phyloP scores from a whole-genome alignment of 306 rosid species.

The Cucurbita moschata region DNA sequence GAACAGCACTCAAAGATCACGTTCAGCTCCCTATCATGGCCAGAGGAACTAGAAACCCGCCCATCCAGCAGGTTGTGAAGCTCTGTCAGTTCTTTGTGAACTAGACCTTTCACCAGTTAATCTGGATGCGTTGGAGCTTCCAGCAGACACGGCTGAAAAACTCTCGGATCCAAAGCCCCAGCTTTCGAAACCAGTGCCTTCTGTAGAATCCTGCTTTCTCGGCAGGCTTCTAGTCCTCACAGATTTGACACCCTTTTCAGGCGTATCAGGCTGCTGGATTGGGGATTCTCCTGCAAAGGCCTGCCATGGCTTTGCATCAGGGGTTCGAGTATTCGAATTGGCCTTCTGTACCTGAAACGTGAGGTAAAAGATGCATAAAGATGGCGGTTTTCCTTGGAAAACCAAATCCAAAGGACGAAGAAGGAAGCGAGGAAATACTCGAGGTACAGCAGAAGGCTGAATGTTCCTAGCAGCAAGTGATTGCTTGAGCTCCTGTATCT shows the following conservation, averaged over 20 bases:
- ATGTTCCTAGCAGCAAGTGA: conserved; percentile 40
- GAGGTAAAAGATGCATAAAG: background rate
- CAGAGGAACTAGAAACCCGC: conserved; percentile 59
- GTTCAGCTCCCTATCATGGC: background rate
- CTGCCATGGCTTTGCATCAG: conserved; percentile 64
- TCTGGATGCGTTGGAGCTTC: conserved; percentile 34
- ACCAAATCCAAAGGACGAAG: background rate
- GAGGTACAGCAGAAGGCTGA: conserved; percentile 29
- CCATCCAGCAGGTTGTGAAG: conserved; percentile 94
- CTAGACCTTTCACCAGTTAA: conserved; percentile 29
- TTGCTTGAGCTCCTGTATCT: conserved; percentile 88
- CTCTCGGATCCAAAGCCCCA: conserved; percentile 82
- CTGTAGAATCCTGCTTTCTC: conserved; percentile 32
- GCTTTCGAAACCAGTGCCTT: conserved; percentile 33
- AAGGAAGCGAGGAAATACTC: conserved; percentile 13
- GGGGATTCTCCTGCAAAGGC: conserved; percentile 56
- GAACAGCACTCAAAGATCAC: background rate
- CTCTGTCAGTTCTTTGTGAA: conserved; percentile 33
- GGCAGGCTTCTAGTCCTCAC: conserved; percentile 54
- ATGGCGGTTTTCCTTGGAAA: background rate
- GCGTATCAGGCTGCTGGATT: conserved; percentile 24
- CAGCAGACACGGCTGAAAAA: conserved; percentile 40
- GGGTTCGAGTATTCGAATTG: conserved; percentile 32
- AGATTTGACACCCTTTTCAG: conserved; percentile 41
- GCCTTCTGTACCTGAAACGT: conserved; percentile 11